phyloP scores from a whole-genome alignment of 1,139 yeast genomes.

The Meyerozyma sp. region DNA sequence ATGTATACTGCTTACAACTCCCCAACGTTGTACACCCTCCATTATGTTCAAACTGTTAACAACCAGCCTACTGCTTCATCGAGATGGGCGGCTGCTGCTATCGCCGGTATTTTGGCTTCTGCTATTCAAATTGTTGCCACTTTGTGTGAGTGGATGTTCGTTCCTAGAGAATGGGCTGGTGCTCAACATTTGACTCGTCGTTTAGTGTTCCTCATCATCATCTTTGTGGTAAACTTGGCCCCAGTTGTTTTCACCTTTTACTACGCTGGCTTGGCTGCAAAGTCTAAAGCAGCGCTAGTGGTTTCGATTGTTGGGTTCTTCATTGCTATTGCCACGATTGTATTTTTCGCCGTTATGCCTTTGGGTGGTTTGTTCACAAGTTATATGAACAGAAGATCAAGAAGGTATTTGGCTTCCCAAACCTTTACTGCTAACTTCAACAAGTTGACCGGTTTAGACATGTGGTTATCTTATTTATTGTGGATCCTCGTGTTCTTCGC shows the following conservation, averaged over 20 bases:
- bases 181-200: slow-evolving; percentile 95
- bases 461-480: slow-evolving; percentile 92
- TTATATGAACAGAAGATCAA: slow-evolving; percentile 81
- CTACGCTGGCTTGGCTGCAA: slow-evolving; percentile 64
- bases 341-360: slow-evolving; percentile 93
- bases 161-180: slow-evolving; percentile 98
- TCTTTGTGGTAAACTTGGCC: slow-evolving; percentile 70
- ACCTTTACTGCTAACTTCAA: slow-evolving; percentile 93
- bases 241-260: slow-evolving; percentile 86
- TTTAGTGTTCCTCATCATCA: slow-evolving; percentile 62
- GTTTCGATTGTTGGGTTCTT: slow-evolving; percentile 88
- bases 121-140: slow-evolving; percentile 84
- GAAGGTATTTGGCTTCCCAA: slow-evolving; percentile 90
- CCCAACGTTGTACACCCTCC: slow-evolving; percentile 82
- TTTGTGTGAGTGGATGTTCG: slow-evolving; percentile 89
- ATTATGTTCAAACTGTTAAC: slow-evolving; percentile 77
- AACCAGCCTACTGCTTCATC: slow-evolving; percentile 85
- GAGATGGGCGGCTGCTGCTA: slow-evolving; percentile 87
- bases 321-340: slow-evolving; percentile 74
- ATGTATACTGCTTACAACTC: slow-evolving; percentile 92
- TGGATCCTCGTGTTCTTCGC: slow-evolving; percentile 90
- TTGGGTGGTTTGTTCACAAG: slow-evolving; percentile 95
- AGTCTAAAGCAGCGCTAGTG: slow-evolving; percentile 72
- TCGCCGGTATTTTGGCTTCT: slow-evolving; percentile 88
- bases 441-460: slow-evolving; percentile 76